Evolutionary conservation across 2,329 filamentous ascomycete species (phyloP), one percentile per base, ranked within the genome.

Genomic region (Ceratocystis huliohia): DNA sequence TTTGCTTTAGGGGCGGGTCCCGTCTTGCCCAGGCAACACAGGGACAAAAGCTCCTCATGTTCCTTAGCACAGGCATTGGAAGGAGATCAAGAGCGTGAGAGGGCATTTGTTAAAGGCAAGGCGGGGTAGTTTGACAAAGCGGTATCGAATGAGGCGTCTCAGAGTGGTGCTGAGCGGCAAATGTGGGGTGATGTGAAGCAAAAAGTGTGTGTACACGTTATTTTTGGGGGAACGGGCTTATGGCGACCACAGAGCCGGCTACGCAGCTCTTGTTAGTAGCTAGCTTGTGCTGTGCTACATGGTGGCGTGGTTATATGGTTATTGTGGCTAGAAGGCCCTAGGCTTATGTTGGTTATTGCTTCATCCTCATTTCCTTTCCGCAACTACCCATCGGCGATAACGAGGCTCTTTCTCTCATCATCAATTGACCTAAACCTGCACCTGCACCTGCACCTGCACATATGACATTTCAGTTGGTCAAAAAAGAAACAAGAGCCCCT

Each of bases 81-180:
- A 30, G 59, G 10, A 44, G 59, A n/a, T 15, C 30, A 61, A 33
- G 41, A 61, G 59, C 59, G 13, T 61, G 59, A 15, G 41, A 41
- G 37, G 37, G 37, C 30, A 33, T 33, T 33, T 61, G 28, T 10
- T 13, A 61, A 61, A 25, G 57, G 61, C 37, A 63, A 63, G 61
- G 61, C 37, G 61, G 61, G 61, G 61, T 63, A 63, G 45, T 25
- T 63, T 46, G 61, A 28, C 33, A 45, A 45, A 46, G 61, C 61
- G 37, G 61, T 37, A 46, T 63, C 61, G 45, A 63, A 63, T 63
- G 61, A 63, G 61, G 61, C 41, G 61, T 63, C 37, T 63, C 61
- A 63, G 37, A 63, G 61, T 63, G 61, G 61, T 63, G 37, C 61
- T 63, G 45, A 46, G 41, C 61, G 61, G 61, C 61, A 46, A 63